Evolutionary conservation across 129 eudicot species (phyloP).

Genomic region (Gnaphalium uliginosum): DNA sequence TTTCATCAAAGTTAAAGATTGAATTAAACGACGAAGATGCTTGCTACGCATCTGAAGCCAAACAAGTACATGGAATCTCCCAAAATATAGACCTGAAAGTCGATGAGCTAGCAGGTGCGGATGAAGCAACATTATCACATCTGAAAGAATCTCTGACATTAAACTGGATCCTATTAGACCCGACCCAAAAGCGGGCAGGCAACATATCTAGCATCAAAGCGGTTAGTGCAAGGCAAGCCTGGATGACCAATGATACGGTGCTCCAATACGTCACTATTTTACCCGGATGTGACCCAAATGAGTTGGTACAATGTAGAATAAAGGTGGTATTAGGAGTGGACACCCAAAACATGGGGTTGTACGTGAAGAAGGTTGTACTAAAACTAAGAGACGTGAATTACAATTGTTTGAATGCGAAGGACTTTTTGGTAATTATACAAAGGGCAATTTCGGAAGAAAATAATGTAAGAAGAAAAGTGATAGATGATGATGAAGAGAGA

Average conservation of each 20-base stretch:
- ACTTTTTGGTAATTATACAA: constrained; percentile 36
- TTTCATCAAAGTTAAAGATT: constrained; percentile 12
- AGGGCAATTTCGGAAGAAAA: constrained; percentile 33
- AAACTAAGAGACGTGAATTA: constrained; percentile 19
- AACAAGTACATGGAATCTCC: neutral
- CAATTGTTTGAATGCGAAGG: constrained; percentile 28
- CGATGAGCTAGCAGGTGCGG: constrained; percentile 2
- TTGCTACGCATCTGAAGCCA: neutral
- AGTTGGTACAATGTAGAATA: constrained; percentile 25
- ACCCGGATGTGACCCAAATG: neutral
- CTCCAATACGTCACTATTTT: too few species aligned
- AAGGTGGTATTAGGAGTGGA: constrained; percentile 26
- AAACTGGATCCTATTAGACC: constrained; percentile 43
- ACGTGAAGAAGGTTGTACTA: constrained; percentile 19
- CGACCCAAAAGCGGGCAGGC: constrained; percentile 22
- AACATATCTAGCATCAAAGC: constrained; percentile 31
- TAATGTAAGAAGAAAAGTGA: constrained; percentile 1
- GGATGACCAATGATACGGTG: constrained; percentile 29
- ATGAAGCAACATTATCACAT: neutral
- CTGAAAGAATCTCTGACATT: constrained; percentile 23
- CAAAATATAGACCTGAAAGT: neutral
- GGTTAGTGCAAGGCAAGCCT: constrained; percentile 16
- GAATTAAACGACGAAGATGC: constrained; percentile 11
- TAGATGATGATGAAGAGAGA: neutral
- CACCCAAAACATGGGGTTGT: constrained; percentile 15